Percentiles rank a stretch among this genome's conserved stretches.
Evolutionary conservation across 768 basidiomycete genomes (phyloP).

Genomic region (Lactarius indigo): DNA sequence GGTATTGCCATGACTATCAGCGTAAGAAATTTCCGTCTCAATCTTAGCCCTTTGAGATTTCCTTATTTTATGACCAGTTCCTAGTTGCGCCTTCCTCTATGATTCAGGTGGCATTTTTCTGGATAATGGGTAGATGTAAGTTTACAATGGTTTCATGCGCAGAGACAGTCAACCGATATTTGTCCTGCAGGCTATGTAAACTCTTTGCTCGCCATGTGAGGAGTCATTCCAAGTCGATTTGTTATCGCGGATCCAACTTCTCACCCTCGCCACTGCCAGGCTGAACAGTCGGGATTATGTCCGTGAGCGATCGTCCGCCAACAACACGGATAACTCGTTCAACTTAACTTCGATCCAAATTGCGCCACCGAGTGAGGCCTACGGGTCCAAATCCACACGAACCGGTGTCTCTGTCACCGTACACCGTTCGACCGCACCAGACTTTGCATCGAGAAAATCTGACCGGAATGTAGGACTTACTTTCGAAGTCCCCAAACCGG

Average conservation of each 20-base stretch:
- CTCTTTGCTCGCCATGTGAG: slow-evolving; percentile 52
- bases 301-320: not conserved
- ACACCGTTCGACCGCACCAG: not conserved
- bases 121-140: slow-evolving; percentile 50
- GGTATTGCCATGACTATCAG: slow-evolving; percentile 21
- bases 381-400: not conserved
- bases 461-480: not conserved
- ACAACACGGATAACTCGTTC: not conserved
- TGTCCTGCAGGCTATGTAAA: slow-evolving; percentile 38
- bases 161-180: not conserved
- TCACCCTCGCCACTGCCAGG: slow-evolving; percentile 1
- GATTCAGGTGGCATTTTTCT: slow-evolving; percentile 49
- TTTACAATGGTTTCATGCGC: not conserved
- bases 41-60: not conserved
- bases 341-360: not conserved
- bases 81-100: slow-evolving; percentile 42
- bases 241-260: not conserved
- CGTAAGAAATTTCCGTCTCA: slow-evolving; percentile 7
- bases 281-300: slow-evolving; percentile 11
- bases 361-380: not conserved
- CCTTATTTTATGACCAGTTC: slow-evolving; percentile 18
- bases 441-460: not conserved
- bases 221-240: not conserved
- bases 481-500: not conserved
- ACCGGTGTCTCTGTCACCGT: not conserved